These are phyloP conservation scores for Ligustrum vulgare DNA, from an alignment of 257 asterid genomes.

Conservation along the genomic window DNA sequence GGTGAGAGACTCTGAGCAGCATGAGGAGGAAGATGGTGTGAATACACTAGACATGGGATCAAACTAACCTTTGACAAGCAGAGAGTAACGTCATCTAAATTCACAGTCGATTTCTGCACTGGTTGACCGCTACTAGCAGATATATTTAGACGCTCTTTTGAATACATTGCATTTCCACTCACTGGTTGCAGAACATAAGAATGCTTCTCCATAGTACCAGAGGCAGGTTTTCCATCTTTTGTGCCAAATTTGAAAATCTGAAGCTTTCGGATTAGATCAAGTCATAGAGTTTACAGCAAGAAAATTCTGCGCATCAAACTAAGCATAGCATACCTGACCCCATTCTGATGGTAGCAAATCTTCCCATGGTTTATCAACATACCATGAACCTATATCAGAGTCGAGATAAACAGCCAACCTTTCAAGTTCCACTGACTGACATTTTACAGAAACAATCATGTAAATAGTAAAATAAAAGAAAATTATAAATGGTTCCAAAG, in stretches of 20 bases:
- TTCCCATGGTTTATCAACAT: slow-evolving; percentile 72
- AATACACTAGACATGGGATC: slow-evolving; percentile 19
- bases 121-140: slow-evolving; percentile 60
- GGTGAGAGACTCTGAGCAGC: neutral
- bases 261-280: slow-evolving; percentile 29
- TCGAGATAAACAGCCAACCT: slow-evolving; percentile 84
- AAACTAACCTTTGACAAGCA: slow-evolving; percentile 83
- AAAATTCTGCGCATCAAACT: slow-evolving; percentile 24
- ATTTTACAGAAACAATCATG: slow-evolving; percentile 23
- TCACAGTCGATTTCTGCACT: slow-evolving; percentile 72
- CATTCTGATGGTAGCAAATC: slow-evolving; percentile 77
- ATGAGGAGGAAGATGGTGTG: neutral
- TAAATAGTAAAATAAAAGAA: slow-evolving; percentile 9
- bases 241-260: slow-evolving; percentile 89
- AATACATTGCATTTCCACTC: slow-evolving; percentile 86
- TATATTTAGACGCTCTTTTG: slow-evolving; percentile 63
- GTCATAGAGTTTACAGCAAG: slow-evolving; percentile 16
- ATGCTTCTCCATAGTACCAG: slow-evolving; percentile 49
- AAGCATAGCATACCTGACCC: slow-evolving; percentile 66
- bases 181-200: slow-evolving; percentile 84
- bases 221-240: slow-evolving; percentile 71
- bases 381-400: slow-evolving; percentile 84
- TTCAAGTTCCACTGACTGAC: slow-evolving; percentile 84
- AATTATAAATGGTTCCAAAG: neutral
- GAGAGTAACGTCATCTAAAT: slow-evolving; percentile 91